These are phyloP conservation scores for Pseudonitzschia multistriata DNA, from an alignment of 108 stramenopile species.

Conservation along the genomic window DNA sequence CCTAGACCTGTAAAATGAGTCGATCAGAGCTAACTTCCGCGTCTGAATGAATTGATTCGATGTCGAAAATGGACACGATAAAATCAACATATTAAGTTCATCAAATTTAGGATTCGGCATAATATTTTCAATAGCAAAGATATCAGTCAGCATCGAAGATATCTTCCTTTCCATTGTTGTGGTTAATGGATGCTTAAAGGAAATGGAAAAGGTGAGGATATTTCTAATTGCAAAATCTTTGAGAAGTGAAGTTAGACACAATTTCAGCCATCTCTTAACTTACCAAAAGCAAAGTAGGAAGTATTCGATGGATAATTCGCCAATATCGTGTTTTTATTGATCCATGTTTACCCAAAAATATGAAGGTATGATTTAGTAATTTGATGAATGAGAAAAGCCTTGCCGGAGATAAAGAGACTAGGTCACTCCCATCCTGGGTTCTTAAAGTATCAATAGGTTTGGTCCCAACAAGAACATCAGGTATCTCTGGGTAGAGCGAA, in stretches of 20 bases:
- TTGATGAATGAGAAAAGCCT: neutral
- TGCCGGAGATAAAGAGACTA: neutral
- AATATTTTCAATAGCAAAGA: slow-evolving; percentile 1
- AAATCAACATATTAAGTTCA: slow-evolving; percentile 5
- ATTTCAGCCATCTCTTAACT: neutral
- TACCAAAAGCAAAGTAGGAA: slow-evolving; percentile 1
- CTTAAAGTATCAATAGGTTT: neutral
- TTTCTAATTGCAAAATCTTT: neutral
- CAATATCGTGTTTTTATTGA: neutral
- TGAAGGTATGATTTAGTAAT: slow-evolving; percentile 2
- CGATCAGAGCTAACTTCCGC: neutral
- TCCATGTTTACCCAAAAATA: neutral
- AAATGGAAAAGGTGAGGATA: neutral
- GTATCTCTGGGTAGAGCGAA: neutral
- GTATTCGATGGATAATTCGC: neutral
- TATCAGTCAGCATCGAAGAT: neutral
- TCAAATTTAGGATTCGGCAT: slow-evolving; percentile 1
- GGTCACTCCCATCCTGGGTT: neutral
- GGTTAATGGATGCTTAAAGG: neutral
- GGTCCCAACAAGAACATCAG: neutral
- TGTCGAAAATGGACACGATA: slow-evolving; percentile 10
- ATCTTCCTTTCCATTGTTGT: neutral
- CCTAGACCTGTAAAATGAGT: neutral
- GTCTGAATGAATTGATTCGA: neutral
- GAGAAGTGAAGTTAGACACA: neutral